Base-by-base conservation (phyloP, 495 filamentous ascomycete genomes). In the Copromyces sp. region DNA sequence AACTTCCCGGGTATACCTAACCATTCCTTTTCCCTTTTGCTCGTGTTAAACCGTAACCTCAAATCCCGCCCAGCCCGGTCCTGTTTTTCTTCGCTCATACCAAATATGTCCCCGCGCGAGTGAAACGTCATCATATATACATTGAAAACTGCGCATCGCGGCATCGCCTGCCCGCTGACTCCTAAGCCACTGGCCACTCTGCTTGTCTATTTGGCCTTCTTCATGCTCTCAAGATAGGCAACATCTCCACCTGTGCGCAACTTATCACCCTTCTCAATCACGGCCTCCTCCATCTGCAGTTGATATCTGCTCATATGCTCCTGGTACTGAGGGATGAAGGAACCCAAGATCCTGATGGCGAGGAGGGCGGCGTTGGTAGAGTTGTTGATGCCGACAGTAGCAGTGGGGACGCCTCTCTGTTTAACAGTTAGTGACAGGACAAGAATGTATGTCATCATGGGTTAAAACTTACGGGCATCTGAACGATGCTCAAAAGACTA, bases 361-460 rank as follows among this genome's bases (percentile, higher is more conserved):
- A 97, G 82, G 70, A 98, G 87, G 40, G 93, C 96, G 3, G 94
- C 96, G 82, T 98, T 98, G 69, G 92, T 92, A 71, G 89, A 91
- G 83, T 99, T 98, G 81, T 97, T 94, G 81, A 98, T 96, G 14
- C 91, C 93, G 14, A 98, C 92, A 4, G 93, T 95, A 29, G 93
- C 93, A 70, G 94, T 92, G 41, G 94, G 94, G 69, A 94, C 90
- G 29, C 92, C 92, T 84, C 83, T 82, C 81, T 85, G 71, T 68
- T 24, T 24, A 32, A 32, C 68, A 69, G 38, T 32, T 29, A 35
- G 8, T 20, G 35, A 35, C 2, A 29, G n/a, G 45, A 59, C 38
- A 20, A 20, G 5, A 7, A 59, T 14, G 1, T 59, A 14, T 16
- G 68, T 44, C 39, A 53, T 71, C 14, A 74, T 73, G 79, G 69